Evolutionary conservation across 768 basidiomycete genomes (phyloP).

Genomic region (Chalciporus sphaerocephalus): DNA sequence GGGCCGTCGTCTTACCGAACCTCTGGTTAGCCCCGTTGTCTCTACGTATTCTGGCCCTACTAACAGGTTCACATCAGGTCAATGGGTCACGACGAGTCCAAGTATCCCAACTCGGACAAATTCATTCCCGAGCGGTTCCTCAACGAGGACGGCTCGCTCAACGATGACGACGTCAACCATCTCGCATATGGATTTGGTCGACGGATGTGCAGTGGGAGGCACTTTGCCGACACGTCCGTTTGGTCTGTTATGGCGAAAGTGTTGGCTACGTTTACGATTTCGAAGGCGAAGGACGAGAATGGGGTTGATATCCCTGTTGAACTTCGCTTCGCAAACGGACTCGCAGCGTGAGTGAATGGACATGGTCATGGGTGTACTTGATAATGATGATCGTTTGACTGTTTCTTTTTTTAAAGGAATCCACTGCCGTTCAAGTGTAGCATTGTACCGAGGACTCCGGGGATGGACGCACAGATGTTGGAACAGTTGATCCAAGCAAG

Average conservation of each 20-base stretch:
- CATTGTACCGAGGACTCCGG: background rate
- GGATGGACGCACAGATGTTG: background rate
- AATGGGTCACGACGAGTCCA: constrained; percentile 15
- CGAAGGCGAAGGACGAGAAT: constrained; percentile 3
- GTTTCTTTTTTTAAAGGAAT: background rate
- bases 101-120: constrained; percentile 33
- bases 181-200: constrained; percentile 18
- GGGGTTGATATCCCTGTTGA: constrained; percentile 6
- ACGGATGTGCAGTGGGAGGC: constrained; percentile 17
- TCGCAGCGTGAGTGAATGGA: background rate
- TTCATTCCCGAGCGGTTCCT: constrained; percentile 38
- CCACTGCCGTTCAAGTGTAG: constrained; percentile 3
- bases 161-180: background rate
- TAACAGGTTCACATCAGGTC: background rate
- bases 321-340: background rate
- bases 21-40: background rate
- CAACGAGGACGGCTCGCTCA: constrained; percentile 15
- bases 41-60: too few species aligned
- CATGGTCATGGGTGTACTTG: too few species aligned
- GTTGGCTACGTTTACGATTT: constrained; percentile 6
- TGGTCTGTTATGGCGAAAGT: constrained; percentile 9
- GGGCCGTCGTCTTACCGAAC: constrained; percentile 1
- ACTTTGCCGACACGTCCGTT: constrained; percentile 8
- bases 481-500: background rate
- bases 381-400: background rate